Evolutionary conservation across 371 early-diverging fungal species (phyloP).

Genomic region (Apophysomyces trapeziformis): DNA sequence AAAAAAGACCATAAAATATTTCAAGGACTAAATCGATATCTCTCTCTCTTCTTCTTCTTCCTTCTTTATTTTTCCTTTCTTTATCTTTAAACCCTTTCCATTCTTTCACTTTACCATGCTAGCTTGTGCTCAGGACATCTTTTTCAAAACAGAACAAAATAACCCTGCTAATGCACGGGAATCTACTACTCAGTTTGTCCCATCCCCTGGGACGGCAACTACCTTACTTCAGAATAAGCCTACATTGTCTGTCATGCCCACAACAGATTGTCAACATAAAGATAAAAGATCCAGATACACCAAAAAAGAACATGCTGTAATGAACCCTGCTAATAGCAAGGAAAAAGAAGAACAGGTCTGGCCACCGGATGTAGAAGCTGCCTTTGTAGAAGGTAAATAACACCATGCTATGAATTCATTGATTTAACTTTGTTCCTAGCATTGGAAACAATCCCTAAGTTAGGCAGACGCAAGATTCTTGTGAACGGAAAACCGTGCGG

Average conservation of each 20-base stretch:
- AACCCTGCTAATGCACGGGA: neutral
- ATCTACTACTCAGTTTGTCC: slow-evolving; percentile 4
- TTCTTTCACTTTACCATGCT: slow-evolving; percentile 23
- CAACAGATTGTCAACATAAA: slow-evolving; percentile 22
- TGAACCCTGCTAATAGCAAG: slow-evolving; percentile 20
- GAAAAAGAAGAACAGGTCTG: slow-evolving; percentile 67
- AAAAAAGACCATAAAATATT: slow-evolving; percentile 4
- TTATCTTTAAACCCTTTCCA: slow-evolving; percentile 10
- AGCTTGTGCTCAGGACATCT: slow-evolving; percentile 36
- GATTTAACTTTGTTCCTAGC: slow-evolving; percentile 31
- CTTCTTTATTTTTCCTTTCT: neutral
- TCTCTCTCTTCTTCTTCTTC: neutral
- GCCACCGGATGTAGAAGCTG: slow-evolving; percentile 72
- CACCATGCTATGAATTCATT: neutral
- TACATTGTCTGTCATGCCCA: slow-evolving; percentile 10
- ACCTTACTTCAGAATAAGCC: slow-evolving; percentile 6
- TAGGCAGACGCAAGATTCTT: slow-evolving; percentile 63
- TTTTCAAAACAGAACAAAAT: slow-evolving; percentile 23
- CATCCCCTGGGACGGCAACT: slow-evolving; percentile 6
- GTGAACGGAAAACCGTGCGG: slow-evolving; percentile 71
- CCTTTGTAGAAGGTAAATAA: slow-evolving; percentile 67
- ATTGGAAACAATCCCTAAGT: slow-evolving; percentile 59
- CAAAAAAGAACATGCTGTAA: slow-evolving; percentile 15
- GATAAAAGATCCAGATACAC: slow-evolving; percentile 26
- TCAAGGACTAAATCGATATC: slow-evolving; percentile 13